Conservation (phyloP, 2,329 filamentous ascomycete genomes). For the Nigrospora sphaerica region DNA sequence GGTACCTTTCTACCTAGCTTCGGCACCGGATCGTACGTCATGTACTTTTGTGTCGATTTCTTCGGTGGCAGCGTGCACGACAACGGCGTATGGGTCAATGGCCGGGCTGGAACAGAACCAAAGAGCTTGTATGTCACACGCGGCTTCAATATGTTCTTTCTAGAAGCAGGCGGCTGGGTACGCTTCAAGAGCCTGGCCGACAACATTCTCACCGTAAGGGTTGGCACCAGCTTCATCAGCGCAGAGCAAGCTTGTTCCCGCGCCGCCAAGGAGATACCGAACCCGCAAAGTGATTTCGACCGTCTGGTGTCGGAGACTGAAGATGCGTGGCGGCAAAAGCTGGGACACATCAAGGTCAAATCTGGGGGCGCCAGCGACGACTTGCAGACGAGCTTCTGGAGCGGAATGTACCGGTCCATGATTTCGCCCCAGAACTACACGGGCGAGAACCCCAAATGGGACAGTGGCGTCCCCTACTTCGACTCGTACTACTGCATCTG, state of each 20-base stretch:
- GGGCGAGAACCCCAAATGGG: constrained; percentile 56
- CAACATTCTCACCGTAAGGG: constrained; percentile 46
- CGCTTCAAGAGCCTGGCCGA: constrained; percentile 39
- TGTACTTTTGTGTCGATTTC: constrained; percentile 57
- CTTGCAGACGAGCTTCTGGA: constrained; percentile 54
- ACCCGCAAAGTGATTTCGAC: constrained; percentile 51
- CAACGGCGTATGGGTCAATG: constrained; percentile 31
- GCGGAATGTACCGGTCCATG: constrained; percentile 52
- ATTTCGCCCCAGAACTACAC: constrained; percentile 62
- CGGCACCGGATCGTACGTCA: constrained; percentile 48
- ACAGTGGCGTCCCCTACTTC: constrained; percentile 55
- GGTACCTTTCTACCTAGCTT: constrained; percentile 56
- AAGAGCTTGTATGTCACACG: constrained; percentile 29
- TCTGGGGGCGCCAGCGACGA: constrained; percentile 38
- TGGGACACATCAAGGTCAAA: constrained; percentile 45
- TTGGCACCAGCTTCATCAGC: constrained; percentile 60
- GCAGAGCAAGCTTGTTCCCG: constrained; percentile 53
- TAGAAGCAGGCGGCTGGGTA: constrained; percentile 46
- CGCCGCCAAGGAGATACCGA: constrained; percentile 54
- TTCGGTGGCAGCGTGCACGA: constrained; percentile 29
- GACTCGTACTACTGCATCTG: constrained; percentile 52
- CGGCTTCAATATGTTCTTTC: constrained; percentile 32
- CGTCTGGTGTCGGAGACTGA: constrained; percentile 39
- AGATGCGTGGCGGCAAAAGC: constrained; percentile 49
- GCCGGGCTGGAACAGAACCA: constrained; percentile 27